These are phyloP conservation scores for Pythium folliculosum DNA, from an alignment of 352 stramenopile genomes.

Conservation along the genomic window DNA sequence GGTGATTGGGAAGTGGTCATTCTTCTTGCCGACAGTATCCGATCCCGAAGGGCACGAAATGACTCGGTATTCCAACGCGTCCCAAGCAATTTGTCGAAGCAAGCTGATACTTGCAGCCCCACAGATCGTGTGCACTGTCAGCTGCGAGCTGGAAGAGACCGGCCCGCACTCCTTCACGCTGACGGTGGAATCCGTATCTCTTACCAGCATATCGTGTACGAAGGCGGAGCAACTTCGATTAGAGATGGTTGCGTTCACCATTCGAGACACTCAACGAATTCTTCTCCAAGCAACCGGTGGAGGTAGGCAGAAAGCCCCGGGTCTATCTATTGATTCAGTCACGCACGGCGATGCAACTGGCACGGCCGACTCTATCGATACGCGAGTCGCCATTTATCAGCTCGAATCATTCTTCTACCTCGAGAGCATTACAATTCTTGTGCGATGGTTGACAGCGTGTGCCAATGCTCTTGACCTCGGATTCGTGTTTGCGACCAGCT, in stretches of 20 bases:
- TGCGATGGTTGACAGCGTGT: constrained; percentile 43
- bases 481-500: constrained; percentile 67
- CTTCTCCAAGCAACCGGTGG: constrained; percentile 46
- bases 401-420: constrained; percentile 49
- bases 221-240: constrained; percentile 14
- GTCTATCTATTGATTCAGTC: constrained; percentile 34
- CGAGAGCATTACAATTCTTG: constrained; percentile 40
- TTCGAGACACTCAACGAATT: constrained; percentile 36
- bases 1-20: constrained; percentile 78
- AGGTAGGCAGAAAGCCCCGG: constrained; percentile 39
- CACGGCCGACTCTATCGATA: constrained; percentile 8
- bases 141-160: constrained; percentile 2
- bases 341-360: not conserved
- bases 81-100: constrained; percentile 5
- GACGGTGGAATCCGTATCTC: constrained; percentile 33
- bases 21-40: constrained; percentile 48
- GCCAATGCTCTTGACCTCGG: constrained; percentile 55
- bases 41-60: not conserved
- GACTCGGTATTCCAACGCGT: not conserved
- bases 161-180: constrained; percentile 25
- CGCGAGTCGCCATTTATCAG: constrained; percentile 33
- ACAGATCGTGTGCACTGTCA: constrained; percentile 14
- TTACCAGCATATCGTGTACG: constrained; percentile 25
- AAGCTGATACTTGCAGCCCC: constrained; percentile 15
- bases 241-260: constrained; percentile 20